Evolutionary conservation across 2,329 filamentous ascomycete genomes (phyloP), one percentile per base, ranked within the genome.

Genomic region (Colletotrichum sp.): DNA sequence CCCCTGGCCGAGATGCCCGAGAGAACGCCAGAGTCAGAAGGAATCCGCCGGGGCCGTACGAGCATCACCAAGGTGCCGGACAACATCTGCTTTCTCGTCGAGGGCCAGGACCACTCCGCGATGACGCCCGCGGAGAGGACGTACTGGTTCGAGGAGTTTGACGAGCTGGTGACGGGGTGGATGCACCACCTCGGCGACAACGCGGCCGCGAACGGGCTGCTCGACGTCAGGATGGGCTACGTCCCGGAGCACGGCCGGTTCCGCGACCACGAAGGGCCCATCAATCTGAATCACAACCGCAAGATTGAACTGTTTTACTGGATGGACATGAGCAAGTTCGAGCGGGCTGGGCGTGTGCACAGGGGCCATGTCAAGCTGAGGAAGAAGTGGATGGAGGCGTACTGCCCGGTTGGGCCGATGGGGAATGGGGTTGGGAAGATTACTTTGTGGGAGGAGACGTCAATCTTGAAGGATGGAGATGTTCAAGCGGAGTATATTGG

Each of bases 21-120:
- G n/a, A n/a, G 44, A 24, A 0, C 0, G n/a, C 44, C n/a, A 52
- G 44, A 52, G 44, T 52, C 44, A 2, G 10, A 21, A 0, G 44
- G 3, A 4, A 21, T 52, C 44, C 44, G 44, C 6, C 44, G n/a
- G 44, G 44, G 44, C 10, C 44, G 44, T 1, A 52, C n/a, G 44
- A 52, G n/a, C 44, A 52, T 52, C 44, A 52, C 44, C 44, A 21
- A 52, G n/a, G 44, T 52, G 10, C 44, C 44, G 44, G 44, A 52
- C 10, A 52, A 52, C 12, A 52, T 52, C 44, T 52, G 44, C n/a
- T 52, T 52, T n/a, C 44, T 52, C 44, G 44, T 52, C 44, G 44
- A 52, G 44, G 44, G 44, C 0, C 44, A 52, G 44, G 44, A 52
- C n/a, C 44, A 52, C 44, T 52, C 44, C 44, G 44, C 44, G 44